Evolutionary conservation across 2,329 filamentous ascomycete genomes (phyloP).

Genomic region (Coniella lustricola): DNA sequence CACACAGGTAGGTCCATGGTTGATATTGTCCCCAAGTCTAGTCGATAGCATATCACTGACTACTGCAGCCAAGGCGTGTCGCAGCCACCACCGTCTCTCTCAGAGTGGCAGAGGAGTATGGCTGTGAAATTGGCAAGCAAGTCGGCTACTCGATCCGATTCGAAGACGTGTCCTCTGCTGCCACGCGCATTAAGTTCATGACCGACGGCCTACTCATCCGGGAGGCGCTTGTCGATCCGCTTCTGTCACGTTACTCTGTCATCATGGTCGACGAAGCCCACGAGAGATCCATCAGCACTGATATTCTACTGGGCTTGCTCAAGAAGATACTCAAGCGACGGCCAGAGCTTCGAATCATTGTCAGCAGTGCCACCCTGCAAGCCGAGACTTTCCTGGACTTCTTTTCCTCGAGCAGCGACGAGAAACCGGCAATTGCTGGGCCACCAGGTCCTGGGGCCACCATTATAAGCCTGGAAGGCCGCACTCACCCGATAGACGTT

Average conservation of each 20-base stretch:
- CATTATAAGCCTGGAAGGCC: slow-evolving; percentile 80
- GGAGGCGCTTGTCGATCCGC: slow-evolving; percentile 87
- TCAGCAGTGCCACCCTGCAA: slow-evolving; percentile 90
- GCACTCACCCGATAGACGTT: slow-evolving; percentile 82
- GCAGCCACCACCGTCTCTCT: slow-evolving; percentile 85
- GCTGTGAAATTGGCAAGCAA: slow-evolving; percentile 79
- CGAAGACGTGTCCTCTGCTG: slow-evolving; percentile 81
- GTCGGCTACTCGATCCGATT: slow-evolving; percentile 90
- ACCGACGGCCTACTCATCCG: slow-evolving; percentile 88
- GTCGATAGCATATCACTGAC: slow-evolving; percentile 1
- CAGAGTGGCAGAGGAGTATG: slow-evolving; percentile 82
- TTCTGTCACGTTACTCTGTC: slow-evolving; percentile 85
- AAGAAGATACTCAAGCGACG: slow-evolving; percentile 83
- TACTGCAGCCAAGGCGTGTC: slow-evolving; percentile 69
- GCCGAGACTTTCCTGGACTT: slow-evolving; percentile 80
- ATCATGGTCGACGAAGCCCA: slow-evolving; percentile 99
- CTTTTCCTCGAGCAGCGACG: slow-evolving; percentile 47
- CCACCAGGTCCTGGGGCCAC: slow-evolving; percentile 32
- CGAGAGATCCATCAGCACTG: slow-evolving; percentile 85
- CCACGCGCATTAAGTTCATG: slow-evolving; percentile 87
- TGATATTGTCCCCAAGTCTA: not conserved
- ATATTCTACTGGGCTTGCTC: slow-evolving; percentile 79
- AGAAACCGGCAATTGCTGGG: slow-evolving; percentile 25
- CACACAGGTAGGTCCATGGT: slow-evolving; percentile 64
- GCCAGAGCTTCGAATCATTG: slow-evolving; percentile 75